A percentile compares a stretch with the other conserved stretches of the same genome.
Conservation (phyloP, 1,284 basidiomycete species). For the Takashimella tepidaria region DNA sequence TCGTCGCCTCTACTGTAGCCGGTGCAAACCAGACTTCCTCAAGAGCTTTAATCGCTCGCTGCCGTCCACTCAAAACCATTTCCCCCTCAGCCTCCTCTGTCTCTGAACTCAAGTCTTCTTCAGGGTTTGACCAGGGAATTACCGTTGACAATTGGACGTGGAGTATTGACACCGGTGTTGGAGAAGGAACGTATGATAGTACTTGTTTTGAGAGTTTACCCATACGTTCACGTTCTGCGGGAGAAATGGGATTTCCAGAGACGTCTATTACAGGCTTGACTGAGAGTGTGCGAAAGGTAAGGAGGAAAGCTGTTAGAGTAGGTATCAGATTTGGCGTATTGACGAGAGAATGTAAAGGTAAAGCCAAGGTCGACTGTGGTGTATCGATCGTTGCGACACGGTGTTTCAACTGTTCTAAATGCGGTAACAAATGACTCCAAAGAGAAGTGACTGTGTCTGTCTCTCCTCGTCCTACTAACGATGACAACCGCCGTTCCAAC, state of each 20-base stretch:
- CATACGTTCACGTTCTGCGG: neutral
- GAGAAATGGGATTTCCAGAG: neutral
- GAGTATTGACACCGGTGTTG: constrained; percentile 18
- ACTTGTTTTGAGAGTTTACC: neutral
- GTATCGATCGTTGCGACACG: neutral
- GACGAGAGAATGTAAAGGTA: too few species aligned
- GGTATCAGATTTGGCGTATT: too few species aligned
- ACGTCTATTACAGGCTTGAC: neutral
- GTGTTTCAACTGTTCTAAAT: neutral
- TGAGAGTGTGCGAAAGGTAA: neutral
- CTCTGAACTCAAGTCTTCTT: neutral
- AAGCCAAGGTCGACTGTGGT: too few species aligned
- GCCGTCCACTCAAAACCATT: neutral
- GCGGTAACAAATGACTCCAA: neutral
- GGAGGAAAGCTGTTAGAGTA: neutral
- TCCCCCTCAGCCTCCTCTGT: neutral
- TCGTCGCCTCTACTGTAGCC: neutral
- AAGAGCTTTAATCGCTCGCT: neutral
- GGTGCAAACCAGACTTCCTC: neutral
- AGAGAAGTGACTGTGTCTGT: neutral
- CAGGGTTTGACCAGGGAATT: neutral
- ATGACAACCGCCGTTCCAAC: constrained; percentile 3
- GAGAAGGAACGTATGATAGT: constrained; percentile 9
- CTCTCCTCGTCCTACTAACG: constrained; percentile 3
- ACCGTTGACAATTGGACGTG: constrained; percentile 6